These are phyloP conservation scores for Calonectria pteridis DNA, from an alignment of 2,329 filamentous ascomycete species.

Conservation along the genomic window DNA sequence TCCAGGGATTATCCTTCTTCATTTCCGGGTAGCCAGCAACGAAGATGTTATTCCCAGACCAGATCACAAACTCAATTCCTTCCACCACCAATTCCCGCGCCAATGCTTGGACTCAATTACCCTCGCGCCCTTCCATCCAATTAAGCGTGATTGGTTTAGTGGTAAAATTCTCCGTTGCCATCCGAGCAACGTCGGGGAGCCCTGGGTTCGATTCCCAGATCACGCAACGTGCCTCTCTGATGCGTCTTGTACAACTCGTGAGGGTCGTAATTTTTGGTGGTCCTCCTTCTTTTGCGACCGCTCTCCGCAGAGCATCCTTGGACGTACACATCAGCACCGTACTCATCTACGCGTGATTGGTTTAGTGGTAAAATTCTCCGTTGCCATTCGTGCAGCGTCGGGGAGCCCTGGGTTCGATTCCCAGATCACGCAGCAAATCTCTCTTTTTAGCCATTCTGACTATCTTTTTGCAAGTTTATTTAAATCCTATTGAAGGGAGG, in stretches of 20 bases:
- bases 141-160: background rate
- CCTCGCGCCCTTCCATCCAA: background rate
- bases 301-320: background rate
- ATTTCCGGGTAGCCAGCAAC: too few species aligned
- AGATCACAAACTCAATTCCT: background rate
- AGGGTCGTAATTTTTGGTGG: background rate
- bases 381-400: too few species aligned
- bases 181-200: background rate
- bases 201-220: slow-evolving; percentile 1
- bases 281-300: background rate
- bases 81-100: background rate
- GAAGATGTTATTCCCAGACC: background rate
- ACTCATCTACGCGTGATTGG: background rate
- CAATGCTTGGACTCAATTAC: background rate
- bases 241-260: background rate
- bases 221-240: background rate
- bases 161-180: background rate
- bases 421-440: background rate
- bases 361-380: background rate
- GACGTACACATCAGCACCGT: background rate
- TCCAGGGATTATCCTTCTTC: too few species aligned
- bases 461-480: background rate
- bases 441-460: background rate
- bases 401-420: background rate
- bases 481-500: background rate